A percentile compares a stretch with the other conserved stretches of the same genome.
Evolutionary conservation across 306 rosid genomes (phyloP).

Genomic region (Prunus fruticosa): DNA sequence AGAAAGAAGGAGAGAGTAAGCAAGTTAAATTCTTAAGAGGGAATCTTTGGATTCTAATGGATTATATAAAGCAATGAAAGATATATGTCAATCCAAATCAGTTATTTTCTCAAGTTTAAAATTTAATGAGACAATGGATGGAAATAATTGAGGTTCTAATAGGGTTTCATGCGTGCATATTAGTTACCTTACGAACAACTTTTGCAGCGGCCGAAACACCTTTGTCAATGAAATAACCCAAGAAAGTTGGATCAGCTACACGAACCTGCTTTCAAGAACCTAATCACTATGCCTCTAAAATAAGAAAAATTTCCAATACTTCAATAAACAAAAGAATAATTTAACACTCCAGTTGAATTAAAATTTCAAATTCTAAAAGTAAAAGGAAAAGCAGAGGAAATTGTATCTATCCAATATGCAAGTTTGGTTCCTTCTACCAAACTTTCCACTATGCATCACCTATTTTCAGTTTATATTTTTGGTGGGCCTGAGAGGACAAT

Average conservation of each 20-base stretch:
- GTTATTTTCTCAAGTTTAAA: neutral
- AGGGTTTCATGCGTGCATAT: neutral
- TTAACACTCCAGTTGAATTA: neutral
- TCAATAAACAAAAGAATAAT: neutral
- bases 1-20: neutral
- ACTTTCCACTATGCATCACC: neutral
- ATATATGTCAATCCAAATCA: neutral
- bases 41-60: no score
- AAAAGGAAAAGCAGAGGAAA: conserved; percentile 1
- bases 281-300: conserved; percentile 26
- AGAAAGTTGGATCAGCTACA: conserved; percentile 90
- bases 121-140: neutral
- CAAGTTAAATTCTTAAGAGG: neutral
- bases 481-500: neutral
- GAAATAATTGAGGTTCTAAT: neutral
- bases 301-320: conserved; percentile 9
- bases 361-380: neutral
- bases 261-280: conserved; percentile 74
- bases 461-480: neutral
- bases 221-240: conserved; percentile 95
- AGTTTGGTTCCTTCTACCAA: neutral
- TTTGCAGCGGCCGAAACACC: conserved; percentile 95
- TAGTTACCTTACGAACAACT: conserved; percentile 92
- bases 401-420: neutral
- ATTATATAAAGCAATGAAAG: no score